Evolutionary conservation across 257 asterid genomes (phyloP).

Genomic region (Jacaranda copaia): DNA sequence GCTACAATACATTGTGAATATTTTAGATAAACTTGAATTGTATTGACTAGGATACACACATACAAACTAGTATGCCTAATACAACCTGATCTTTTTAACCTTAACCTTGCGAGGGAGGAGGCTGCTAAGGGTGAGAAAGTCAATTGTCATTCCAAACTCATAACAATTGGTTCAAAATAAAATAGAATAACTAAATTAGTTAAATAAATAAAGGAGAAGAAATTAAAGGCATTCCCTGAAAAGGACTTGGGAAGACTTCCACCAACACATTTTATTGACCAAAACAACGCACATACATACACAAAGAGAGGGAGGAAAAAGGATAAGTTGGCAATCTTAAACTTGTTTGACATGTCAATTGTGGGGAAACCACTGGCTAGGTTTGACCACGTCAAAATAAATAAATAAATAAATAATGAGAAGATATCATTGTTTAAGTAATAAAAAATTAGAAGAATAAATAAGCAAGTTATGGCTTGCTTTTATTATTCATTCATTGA

Average conservation of each 20-base stretch:
- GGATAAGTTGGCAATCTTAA: neutral
- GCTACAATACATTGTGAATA: no score
- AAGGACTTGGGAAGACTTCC: slow-evolving; percentile 29
- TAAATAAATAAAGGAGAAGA: neutral
- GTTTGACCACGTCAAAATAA: slow-evolving; percentile 37
- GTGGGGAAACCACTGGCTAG: slow-evolving; percentile 15
- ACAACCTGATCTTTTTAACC: neutral
- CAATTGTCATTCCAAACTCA: neutral
- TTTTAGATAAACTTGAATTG: neutral
- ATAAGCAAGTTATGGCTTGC: slow-evolving; percentile 20
- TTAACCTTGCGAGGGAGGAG: no score
- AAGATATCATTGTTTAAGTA: neutral
- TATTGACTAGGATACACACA: no score
- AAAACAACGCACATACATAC: neutral
- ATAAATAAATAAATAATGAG: neutral
- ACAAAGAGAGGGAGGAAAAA: no score
- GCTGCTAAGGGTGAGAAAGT: neutral
- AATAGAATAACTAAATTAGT: neutral
- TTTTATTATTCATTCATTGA: neutral
- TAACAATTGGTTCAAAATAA: neutral
- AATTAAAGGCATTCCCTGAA: slow-evolving; percentile 7
- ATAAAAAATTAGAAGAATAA: slow-evolving; percentile 1
- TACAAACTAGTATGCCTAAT: no score
- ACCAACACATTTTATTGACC: slow-evolving; percentile 18
- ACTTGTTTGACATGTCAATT: slow-evolving; percentile 26